Evolutionary conservation across 1,284 basidiomycete species (phyloP), one percentile per base, ranked within the genome.

Genomic region (Athelia sp.): DNA sequence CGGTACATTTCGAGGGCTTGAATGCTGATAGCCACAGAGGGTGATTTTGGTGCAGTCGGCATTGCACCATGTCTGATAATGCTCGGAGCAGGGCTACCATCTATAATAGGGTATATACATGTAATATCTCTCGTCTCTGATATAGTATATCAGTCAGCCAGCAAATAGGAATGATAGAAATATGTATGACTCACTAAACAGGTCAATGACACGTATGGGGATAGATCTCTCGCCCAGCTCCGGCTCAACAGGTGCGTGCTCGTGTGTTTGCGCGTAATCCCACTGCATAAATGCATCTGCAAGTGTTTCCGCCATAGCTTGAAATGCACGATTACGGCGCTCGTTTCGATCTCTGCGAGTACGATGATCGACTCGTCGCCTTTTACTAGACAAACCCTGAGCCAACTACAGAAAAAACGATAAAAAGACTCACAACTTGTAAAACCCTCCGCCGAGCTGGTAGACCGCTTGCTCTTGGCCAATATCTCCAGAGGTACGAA

Each of bases 1-100:
- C 53, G 54, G 43, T 61, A 62, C 0, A 51, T 52, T 24, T 60
- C 57, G 3, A 64, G 52, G 0, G 47, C 44, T 1, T 34, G 24
- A 22, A 62, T 43, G 0, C 54, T 49, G 11, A 62, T 48, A 0
- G 57, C 62, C 2, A 57, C 43, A 1, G 52, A 32, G 2, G 58
- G 59, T 3, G 46, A 22, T 0, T 50, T 15, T 0, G 61, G 62
- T 0, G 58, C 44, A 2, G 49, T 47, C 2, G 56, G 57, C 4
- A 60, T 38, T 29, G 52, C 60, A 1, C 54, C 54, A 2, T 40
- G 38, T 4, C 21, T 26, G 2, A 55, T 17, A 0, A 55, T n/a
- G n/a, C n/a, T n/a, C n/a, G 22, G 26, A 29, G 26, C n/a, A 45
- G 22, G 15, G 43, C 36, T 40, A 15, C 17, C 36, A n/a, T 40